A percentile compares a stretch with the other conserved stretches of the same genome.
phyloP scores from a whole-genome alignment of 2,329 filamentous ascomycete species.

The Colletotrichum orchidophilum region DNA sequence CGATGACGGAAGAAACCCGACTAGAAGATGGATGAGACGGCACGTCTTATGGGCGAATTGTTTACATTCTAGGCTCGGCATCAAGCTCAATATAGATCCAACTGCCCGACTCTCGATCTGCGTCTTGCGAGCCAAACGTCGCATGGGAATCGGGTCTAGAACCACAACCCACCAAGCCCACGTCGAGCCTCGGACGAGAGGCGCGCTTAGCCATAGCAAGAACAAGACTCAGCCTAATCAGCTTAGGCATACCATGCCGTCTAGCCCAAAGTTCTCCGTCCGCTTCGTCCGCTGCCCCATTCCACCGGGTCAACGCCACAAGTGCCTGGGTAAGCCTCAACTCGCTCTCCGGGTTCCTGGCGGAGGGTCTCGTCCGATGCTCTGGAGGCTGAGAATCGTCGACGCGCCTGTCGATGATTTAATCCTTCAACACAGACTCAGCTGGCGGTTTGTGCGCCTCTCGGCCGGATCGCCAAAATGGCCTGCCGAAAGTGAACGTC shows the following conservation, averaged over 20 bases:
- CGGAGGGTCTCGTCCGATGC: slow-evolving; percentile 27
- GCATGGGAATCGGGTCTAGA: background rate
- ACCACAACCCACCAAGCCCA: background rate
- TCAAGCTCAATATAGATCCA: background rate
- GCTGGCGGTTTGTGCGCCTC: background rate
- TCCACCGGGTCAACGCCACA: slow-evolving; percentile 18
- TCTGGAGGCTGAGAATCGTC: background rate
- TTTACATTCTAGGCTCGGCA: background rate
- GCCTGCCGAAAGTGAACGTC: background rate
- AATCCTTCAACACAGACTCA: background rate
- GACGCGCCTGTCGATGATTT: background rate
- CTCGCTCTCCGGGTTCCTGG: background rate
- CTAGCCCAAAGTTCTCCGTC: background rate
- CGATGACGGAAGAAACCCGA: slow-evolving; percentile 10
- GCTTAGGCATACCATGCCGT: background rate
- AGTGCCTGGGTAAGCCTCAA: slow-evolving; percentile 20
- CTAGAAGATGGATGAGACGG: slow-evolving; percentile 3
- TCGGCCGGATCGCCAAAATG: background rate
- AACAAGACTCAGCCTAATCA: background rate
- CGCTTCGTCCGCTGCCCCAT: slow-evolving; percentile 6
- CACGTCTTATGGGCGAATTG: background rate
- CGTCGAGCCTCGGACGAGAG: background rate
- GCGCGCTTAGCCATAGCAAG: background rate
- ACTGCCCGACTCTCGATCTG: background rate
- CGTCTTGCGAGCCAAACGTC: background rate